These are phyloP conservation scores for Arthrinium phaeospermum DNA, from an alignment of 2,329 filamentous ascomycete genomes.

Conservation along the genomic window DNA sequence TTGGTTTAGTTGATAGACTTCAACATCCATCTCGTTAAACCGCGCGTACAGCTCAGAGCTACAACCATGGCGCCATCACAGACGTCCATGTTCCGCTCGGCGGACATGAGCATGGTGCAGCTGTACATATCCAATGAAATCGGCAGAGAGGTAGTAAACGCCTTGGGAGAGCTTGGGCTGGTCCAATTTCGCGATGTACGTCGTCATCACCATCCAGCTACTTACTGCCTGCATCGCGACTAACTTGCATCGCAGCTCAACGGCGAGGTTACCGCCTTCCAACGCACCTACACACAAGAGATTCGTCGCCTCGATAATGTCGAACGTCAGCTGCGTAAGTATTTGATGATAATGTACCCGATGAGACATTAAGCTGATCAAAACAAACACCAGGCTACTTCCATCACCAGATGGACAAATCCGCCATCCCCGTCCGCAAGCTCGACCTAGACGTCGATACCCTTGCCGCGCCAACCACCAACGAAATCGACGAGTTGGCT, in stretches of 20 bases:
- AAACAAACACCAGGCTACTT: constrained; percentile 74
- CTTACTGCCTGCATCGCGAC: constrained; percentile 25
- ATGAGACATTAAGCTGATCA: constrained; percentile 38
- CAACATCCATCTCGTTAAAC: constrained; percentile 17
- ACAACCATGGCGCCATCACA: constrained; percentile 65
- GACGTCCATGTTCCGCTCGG: constrained; percentile 98
- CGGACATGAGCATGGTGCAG: constrained; percentile 99
- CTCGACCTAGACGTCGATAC: constrained; percentile 90
- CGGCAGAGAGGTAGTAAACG: constrained; percentile 94
- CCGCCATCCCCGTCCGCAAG: constrained; percentile 82
- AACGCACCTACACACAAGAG: constrained; percentile 96
- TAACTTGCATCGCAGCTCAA: constrained; percentile 71
- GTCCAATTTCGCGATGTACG: constrained; percentile 97
- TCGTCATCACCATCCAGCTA: constrained; percentile 31
- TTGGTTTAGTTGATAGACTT: constrained; percentile 7
- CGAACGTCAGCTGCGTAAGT: constrained; percentile 92
- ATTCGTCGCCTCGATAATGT: constrained; percentile 98
- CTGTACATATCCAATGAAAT: constrained; percentile 99
- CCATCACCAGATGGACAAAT: constrained; percentile 93
- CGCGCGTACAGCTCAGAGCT: constrained; percentile 18
- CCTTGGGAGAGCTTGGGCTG: constrained; percentile 91
- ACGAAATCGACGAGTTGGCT: constrained; percentile 94
- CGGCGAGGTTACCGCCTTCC: constrained; percentile 89
- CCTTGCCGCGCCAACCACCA: constrained; percentile 84
- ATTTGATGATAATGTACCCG: constrained; percentile 25